These are phyloP conservation scores for Massariosphaeria phaeospora DNA, from an alignment of 495 filamentous ascomycete species.

Conservation along the genomic window DNA sequence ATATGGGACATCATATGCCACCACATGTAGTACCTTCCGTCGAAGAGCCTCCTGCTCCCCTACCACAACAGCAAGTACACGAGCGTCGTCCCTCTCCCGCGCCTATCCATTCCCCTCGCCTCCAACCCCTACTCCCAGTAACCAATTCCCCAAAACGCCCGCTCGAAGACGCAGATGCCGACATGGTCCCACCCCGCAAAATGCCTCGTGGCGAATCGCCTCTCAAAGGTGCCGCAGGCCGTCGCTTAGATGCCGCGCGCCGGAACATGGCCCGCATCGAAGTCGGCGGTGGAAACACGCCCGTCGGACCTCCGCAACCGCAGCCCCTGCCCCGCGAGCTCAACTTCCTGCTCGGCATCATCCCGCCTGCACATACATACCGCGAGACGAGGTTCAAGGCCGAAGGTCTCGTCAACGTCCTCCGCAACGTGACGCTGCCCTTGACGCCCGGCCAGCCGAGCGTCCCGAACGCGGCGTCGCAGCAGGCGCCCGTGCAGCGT, in stretches of 20 bases:
- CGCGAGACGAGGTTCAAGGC: slow-evolving; percentile 61
- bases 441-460: neutral
- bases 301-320: slow-evolving; percentile 19
- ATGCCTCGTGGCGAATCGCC: slow-evolving; percentile 77
- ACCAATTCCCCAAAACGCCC: slow-evolving; percentile 74
- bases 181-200: slow-evolving; percentile 66
- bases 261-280: slow-evolving; percentile 38
- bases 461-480: slow-evolving; percentile 3
- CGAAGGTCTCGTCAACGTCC: slow-evolving; percentile 64
- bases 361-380: slow-evolving; percentile 73
- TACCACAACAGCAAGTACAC: neutral
- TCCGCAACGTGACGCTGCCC: slow-evolving; percentile 52
- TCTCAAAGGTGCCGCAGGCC: slow-evolving; percentile 75
- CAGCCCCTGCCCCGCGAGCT: slow-evolving; percentile 68
- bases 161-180: slow-evolving; percentile 65
- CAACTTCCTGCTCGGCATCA: slow-evolving; percentile 72
- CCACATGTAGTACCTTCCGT: slow-evolving; percentile 46
- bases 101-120: slow-evolving; percentile 44
- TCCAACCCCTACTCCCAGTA: slow-evolving; percentile 48
- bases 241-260: slow-evolving; percentile 74
- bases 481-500: neutral
- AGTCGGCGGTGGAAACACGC: neutral
- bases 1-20: no score
- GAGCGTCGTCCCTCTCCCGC: slow-evolving; percentile 8
- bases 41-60: slow-evolving; percentile 36